phyloP scores from a whole-genome alignment of 2,329 filamentous ascomycete species.

The Aureobasidium lini region DNA sequence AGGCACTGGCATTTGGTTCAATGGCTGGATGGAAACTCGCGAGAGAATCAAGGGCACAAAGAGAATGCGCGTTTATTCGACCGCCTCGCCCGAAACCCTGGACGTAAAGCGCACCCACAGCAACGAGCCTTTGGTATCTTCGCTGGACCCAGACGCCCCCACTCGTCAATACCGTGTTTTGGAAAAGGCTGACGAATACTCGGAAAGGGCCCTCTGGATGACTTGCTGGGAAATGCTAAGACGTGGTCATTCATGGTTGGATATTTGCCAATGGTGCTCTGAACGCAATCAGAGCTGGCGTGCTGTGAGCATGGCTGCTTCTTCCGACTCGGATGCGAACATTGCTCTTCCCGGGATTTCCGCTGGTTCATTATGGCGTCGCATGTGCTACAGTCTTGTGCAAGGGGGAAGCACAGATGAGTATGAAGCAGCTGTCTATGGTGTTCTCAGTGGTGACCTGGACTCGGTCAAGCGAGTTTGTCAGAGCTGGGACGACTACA shows the following conservation, averaged over 20 bases:
- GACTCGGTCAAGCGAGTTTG: slow-evolving; percentile 69
- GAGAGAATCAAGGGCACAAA: slow-evolving; percentile 86
- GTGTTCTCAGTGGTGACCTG: slow-evolving; percentile 78
- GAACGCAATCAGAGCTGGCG: slow-evolving; percentile 86
- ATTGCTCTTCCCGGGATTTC: slow-evolving; percentile 33
- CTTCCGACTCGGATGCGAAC: slow-evolving; percentile 41
- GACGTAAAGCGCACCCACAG: slow-evolving; percentile 38
- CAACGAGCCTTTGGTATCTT: slow-evolving; percentile 65
- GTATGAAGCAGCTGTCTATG: slow-evolving; percentile 86
- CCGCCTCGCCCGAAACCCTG: slow-evolving; percentile 46
- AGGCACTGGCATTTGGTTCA: slow-evolving; percentile 67
- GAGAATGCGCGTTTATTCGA: slow-evolving; percentile 53
- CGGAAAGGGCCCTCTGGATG: slow-evolving; percentile 85
- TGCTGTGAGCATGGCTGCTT: slow-evolving; percentile 70
- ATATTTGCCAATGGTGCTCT: slow-evolving; percentile 78
- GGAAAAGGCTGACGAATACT: slow-evolving; percentile 76
- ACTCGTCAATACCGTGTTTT: slow-evolving; percentile 69
- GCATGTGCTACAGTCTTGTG: slow-evolving; percentile 68
- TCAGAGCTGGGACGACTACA: slow-evolving; percentile 73
- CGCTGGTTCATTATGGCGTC: slow-evolving; percentile 57
- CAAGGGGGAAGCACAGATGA: slow-evolving; percentile 59
- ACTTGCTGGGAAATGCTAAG: slow-evolving; percentile 91
- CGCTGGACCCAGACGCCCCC: slow-evolving; percentile 87
- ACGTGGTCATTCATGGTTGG: slow-evolving; percentile 64
- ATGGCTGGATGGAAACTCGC: slow-evolving; percentile 89